phyloP scores from a whole-genome alignment of 2,329 filamentous ascomycete genomes.

The Fusarium foetens region DNA sequence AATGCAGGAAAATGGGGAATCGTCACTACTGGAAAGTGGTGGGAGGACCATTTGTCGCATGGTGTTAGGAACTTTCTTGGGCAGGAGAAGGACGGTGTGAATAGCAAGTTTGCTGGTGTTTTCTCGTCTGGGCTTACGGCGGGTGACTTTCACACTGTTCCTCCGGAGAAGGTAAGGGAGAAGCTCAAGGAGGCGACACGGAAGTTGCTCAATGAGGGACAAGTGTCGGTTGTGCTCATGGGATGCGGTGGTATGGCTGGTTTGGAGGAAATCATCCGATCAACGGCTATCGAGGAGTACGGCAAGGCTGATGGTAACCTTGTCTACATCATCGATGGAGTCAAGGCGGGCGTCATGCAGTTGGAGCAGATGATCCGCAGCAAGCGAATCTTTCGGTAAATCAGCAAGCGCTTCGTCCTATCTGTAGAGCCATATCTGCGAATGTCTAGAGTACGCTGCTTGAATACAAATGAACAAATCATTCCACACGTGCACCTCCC shows the following conservation, averaged over 20 bases:
- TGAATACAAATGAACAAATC: not conserved
- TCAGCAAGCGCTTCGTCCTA: slow-evolving; percentile 6
- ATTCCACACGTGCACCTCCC: not conserved
- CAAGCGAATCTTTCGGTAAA: slow-evolving; percentile 51
- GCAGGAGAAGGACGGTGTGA: slow-evolving; percentile 47
- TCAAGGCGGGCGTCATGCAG: slow-evolving; percentile 74
- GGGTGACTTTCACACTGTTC: slow-evolving; percentile 78
- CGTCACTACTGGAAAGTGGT: slow-evolving; percentile 85
- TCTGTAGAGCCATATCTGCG: slow-evolving; percentile 5
- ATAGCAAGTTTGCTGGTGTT: slow-evolving; percentile 77
- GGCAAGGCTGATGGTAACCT: slow-evolving; percentile 65
- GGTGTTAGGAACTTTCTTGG: slow-evolving; percentile 75
- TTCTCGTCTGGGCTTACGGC: slow-evolving; percentile 84
- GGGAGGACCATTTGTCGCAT: slow-evolving; percentile 76
- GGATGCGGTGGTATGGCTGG: slow-evolving; percentile 94
- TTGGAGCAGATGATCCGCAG: slow-evolving; percentile 65
- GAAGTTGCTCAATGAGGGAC: slow-evolving; percentile 66
- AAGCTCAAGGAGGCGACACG: slow-evolving; percentile 77
- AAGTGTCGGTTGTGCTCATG: slow-evolving; percentile 77
- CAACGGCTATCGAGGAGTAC: slow-evolving; percentile 72
- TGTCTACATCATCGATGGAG: slow-evolving; percentile 81
- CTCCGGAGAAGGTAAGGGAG: slow-evolving; percentile 69
- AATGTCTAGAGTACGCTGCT: slow-evolving; percentile 8
- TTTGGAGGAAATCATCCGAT: slow-evolving; percentile 78
- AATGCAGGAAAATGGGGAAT: slow-evolving; percentile 76